phyloP scores from a whole-genome alignment of 495 filamentous ascomycete genomes.

The Aspergillus avenaceus region DNA sequence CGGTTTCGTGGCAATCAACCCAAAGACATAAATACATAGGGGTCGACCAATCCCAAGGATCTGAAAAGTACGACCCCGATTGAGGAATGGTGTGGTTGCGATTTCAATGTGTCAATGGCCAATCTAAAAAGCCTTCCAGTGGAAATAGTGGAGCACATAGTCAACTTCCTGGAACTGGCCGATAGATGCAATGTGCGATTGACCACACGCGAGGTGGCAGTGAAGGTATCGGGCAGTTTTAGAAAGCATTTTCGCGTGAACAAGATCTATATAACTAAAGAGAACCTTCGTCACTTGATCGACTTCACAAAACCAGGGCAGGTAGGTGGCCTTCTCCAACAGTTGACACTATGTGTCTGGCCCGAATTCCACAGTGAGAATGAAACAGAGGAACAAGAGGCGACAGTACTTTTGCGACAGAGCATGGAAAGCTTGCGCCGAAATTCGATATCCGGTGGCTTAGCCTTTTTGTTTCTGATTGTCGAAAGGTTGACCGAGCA shows the following conservation, averaged over 20 bases:
- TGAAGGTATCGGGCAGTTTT: not conserved
- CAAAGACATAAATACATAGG: too few relatives aligned
- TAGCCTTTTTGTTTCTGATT: too few relatives aligned
- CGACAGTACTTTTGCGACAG: not conserved
- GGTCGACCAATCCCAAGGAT: too few relatives aligned
- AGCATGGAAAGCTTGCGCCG: not conserved
- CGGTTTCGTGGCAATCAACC: too few relatives aligned
- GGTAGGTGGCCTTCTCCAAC: not conserved
- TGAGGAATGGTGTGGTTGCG: not conserved
- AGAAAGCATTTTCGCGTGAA: not conserved
- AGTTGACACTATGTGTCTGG: not conserved
- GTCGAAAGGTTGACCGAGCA: too few relatives aligned
- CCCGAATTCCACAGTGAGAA: not conserved
- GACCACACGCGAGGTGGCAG: not conserved
- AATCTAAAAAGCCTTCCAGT: not conserved
- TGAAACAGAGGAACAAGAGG: not conserved
- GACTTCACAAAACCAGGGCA: not conserved
- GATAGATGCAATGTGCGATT: not conserved
- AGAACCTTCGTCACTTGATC: not conserved
- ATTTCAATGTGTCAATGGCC: too few relatives aligned
- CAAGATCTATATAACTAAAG: not conserved
- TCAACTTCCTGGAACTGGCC: too few relatives aligned
- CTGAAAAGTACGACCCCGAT: not conserved
- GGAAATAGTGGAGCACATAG: too few relatives aligned
- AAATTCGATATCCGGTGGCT: not conserved